Percentiles rank a stretch among this genome's conserved stretches.
These are phyloP conservation scores for Elsinoe ampelina DNA, from an alignment of 2,329 filamentous ascomycete genomes.

Conservation along the genomic window DNA sequence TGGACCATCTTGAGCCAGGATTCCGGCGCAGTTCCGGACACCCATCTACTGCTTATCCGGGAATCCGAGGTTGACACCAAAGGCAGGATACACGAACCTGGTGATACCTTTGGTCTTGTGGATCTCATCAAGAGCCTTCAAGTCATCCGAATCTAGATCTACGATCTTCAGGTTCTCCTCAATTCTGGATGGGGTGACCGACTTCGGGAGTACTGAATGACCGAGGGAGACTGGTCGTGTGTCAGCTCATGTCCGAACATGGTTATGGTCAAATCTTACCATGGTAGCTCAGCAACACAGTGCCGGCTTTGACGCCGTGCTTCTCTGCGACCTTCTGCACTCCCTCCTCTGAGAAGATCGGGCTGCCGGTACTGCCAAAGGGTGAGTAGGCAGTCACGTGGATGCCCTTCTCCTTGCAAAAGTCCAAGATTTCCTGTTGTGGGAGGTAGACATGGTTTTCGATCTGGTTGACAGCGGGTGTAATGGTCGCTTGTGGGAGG, in stretches of 20 bases:
- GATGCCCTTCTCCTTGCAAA: conserved; percentile 59
- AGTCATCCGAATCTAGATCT: conserved; percentile 54
- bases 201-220: conserved; percentile 64
- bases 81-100: conserved; percentile 41
- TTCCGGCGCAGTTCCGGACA: background rate
- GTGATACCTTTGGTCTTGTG: conserved; percentile 39
- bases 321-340: conserved; percentile 42
- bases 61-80: conserved; percentile 42
- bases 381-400: conserved; percentile 61
- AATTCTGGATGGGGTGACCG: conserved; percentile 58
- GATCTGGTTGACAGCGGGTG: conserved; percentile 62
- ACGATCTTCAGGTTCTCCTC: conserved; percentile 60
- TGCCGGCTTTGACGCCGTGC: conserved; percentile 40
- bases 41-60: conserved; percentile 35
- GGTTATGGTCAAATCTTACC: conserved; percentile 39
- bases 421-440: conserved; percentile 62
- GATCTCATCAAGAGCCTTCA: conserved; percentile 41
- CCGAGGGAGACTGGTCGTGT: conserved; percentile 53
- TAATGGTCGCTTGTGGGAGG: conserved; percentile 51
- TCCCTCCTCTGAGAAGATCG: conserved; percentile 39
- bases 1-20: background rate
- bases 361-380: conserved; percentile 40
- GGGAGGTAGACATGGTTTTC: conserved; percentile 64
- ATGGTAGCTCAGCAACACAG: conserved; percentile 63
- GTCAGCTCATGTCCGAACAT: conserved; percentile 9